A percentile compares a stretch with the other conserved stretches of the same genome.
phyloP scores from a whole-genome alignment of 805 yeast genomes.

The Pichia sporocuriosa region DNA sequence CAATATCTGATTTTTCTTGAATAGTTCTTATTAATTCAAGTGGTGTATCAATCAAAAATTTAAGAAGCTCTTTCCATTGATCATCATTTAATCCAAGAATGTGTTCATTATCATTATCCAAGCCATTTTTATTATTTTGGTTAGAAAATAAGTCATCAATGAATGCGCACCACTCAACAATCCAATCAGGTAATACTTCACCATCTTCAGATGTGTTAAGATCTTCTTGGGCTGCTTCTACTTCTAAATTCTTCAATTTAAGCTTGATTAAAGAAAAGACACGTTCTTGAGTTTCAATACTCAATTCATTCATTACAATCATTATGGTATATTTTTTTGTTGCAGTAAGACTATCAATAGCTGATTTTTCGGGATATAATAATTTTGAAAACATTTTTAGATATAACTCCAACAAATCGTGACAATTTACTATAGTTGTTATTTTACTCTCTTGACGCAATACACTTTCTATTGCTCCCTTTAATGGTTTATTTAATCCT shows the following conservation, averaged over 20 bases:
- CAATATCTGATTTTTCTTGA: slow-evolving; percentile 19
- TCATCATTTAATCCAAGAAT: slow-evolving; percentile 33
- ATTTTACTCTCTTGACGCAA: slow-evolving; percentile 59
- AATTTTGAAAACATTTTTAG: slow-evolving; percentile 56
- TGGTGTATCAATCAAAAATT: slow-evolving; percentile 42
- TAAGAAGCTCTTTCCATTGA: slow-evolving; percentile 32
- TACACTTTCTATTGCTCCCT: slow-evolving; percentile 59
- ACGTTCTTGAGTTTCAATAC: slow-evolving; percentile 32
- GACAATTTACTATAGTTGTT: slow-evolving; percentile 48
- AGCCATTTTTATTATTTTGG: slow-evolving; percentile 28
- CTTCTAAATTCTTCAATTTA: slow-evolving; percentile 31
- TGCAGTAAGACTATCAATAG: too few species aligned
- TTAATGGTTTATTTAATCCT: slow-evolving; percentile 52
- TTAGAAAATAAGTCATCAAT: slow-evolving; percentile 51
- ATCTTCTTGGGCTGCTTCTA: slow-evolving; percentile 26
- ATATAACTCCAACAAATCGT: slow-evolving; percentile 62
- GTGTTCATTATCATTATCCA: slow-evolving; percentile 18
- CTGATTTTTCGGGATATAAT: slow-evolving; percentile 14
- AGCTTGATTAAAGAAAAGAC: slow-evolving; percentile 34
- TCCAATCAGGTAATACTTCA: slow-evolving; percentile 75
- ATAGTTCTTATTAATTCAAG: slow-evolving; percentile 29
- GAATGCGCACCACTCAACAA: slow-evolving; percentile 56
- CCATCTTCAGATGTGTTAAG: slow-evolving; percentile 41
- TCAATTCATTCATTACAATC: slow-evolving; percentile 27
- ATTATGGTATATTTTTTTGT: slow-evolving; percentile 14